Conservation (phyloP, 768 basidiomycete genomes). For the Clathrus columnatus region DNA sequence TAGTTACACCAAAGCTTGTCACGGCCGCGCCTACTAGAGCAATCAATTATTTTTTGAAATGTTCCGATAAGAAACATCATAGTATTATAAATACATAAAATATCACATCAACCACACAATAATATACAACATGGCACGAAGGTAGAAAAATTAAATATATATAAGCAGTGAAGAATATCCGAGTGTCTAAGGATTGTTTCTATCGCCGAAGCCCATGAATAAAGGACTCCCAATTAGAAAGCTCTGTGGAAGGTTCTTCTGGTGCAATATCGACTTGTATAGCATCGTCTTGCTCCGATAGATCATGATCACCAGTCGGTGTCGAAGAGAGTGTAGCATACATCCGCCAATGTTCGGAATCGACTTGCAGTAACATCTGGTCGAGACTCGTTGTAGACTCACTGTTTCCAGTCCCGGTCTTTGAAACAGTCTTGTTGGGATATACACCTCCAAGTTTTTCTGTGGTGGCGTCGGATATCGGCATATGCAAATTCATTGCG, state of each 20-base stretch:
- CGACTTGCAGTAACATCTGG: neutral
- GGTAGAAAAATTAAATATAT: too few species aligned
- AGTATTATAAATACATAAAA: too few species aligned
- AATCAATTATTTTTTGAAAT: too few species aligned
- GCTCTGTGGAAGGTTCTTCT: slow-evolving; percentile 4
- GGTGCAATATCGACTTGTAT: slow-evolving; percentile 10
- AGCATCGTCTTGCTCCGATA: neutral
- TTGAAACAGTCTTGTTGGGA: neutral
- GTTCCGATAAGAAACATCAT: too few species aligned
- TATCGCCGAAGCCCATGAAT: too few species aligned
- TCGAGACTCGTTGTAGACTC: neutral
- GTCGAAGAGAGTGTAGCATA: slow-evolving; percentile 8
- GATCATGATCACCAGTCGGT: neutral
- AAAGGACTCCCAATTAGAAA: slow-evolving; percentile 10
- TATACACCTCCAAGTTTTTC: neutral
- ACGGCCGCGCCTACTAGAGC: too few species aligned
- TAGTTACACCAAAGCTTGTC: too few species aligned
- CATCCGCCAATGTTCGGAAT: slow-evolving; percentile 3
- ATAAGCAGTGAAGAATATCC: too few species aligned
- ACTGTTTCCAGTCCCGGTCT: neutral
- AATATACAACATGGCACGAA: too few species aligned
- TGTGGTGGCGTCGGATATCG: neutral
- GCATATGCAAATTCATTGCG: slow-evolving; percentile 3
- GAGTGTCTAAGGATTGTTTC: too few species aligned
- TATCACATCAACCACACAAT: too few species aligned